Percentiles rank a stretch among this genome's conserved stretches.
Conservation (phyloP, 768 basidiomycete genomes). For the Suillus lakei region DNA sequence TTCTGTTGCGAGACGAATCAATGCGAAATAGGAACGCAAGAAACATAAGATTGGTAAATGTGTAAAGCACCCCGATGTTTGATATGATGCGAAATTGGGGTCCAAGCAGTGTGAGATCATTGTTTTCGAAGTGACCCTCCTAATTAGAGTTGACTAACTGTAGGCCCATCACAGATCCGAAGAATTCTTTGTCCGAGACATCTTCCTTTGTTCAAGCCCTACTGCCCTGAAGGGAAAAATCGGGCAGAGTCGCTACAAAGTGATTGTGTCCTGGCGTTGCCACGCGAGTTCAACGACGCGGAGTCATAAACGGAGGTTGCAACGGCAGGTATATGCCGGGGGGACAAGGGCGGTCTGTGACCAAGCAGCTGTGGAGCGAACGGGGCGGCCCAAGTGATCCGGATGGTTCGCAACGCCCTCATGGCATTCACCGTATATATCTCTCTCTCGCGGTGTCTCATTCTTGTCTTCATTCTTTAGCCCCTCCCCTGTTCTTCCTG, state of each 20-base stretch:
- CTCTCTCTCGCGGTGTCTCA: slow-evolving; percentile 16
- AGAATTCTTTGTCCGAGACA: not conserved
- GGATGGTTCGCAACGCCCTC: slow-evolving; percentile 15
- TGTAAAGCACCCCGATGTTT: not conserved
- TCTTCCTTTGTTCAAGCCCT: not conserved
- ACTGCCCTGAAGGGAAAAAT: not conserved
- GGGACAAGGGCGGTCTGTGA: slow-evolving; percentile 14
- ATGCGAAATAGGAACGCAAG: not conserved
- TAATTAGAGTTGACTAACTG: not conserved
- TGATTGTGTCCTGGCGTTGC: not conserved
- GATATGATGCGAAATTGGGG: not conserved
- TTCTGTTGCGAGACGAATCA: not conserved
- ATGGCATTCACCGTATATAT: slow-evolving; percentile 29
- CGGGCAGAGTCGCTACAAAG: not conserved
- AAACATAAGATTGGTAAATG: not conserved
- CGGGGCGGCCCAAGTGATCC: slow-evolving; percentile 29
- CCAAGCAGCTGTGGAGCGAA: slow-evolving; percentile 30
- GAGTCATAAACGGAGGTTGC: slow-evolving; percentile 1
- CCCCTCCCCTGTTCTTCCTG: slow-evolving; percentile 13
- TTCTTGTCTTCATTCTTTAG: slow-evolving; percentile 15
- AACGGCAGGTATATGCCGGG: slow-evolving; percentile 7
- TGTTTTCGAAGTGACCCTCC: slow-evolving; percentile 2
- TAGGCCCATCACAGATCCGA: not conserved
- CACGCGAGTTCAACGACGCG: not conserved
- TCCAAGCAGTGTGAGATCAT: slow-evolving; percentile 5